A percentile compares a stretch with the other conserved stretches of the same genome.
These are phyloP conservation scores for Diaporthe velutina DNA, from an alignment of 2,329 filamentous ascomycete species.

Conservation along the genomic window DNA sequence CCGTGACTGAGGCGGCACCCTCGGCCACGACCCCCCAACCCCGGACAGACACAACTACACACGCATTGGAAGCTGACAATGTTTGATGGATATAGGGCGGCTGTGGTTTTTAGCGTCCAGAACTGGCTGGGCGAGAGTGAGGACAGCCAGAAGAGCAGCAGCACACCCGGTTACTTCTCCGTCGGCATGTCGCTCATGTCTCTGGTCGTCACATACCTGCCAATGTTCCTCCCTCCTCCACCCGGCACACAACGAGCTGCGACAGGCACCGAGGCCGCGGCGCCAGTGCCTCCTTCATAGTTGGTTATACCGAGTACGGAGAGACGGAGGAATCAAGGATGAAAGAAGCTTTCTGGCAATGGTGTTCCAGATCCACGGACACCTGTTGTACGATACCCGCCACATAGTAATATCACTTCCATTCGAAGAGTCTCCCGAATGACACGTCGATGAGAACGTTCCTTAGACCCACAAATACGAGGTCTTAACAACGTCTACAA, in stretches of 20 bases:
- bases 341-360: neutral
- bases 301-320: neutral
- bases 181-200: conserved; percentile 54
- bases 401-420: conserved; percentile 8
- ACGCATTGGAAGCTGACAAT: conserved; percentile 9
- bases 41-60: neutral
- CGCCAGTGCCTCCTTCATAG: conserved; percentile 45
- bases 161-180: conserved; percentile 70
- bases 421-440: neutral
- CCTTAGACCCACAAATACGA: neutral
- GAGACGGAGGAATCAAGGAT: neutral
- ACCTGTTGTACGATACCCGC: conserved; percentile 32
- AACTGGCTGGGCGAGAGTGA: conserved; percentile 83
- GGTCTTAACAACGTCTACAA: neutral
- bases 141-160: conserved; percentile 71
- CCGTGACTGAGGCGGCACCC: neutral
- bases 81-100: conserved; percentile 64
- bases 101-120: conserved; percentile 81
- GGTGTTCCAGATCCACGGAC: neutral
- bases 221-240: conserved; percentile 51
- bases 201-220: conserved; percentile 52
- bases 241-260: conserved; percentile 43
- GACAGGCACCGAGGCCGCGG: conserved; percentile 47
- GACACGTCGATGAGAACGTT: neutral
- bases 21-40: neutral